Evolutionary conservation across 2,329 filamentous ascomycete genomes (phyloP).

Genomic region (Aspergillus versicolor): DNA sequence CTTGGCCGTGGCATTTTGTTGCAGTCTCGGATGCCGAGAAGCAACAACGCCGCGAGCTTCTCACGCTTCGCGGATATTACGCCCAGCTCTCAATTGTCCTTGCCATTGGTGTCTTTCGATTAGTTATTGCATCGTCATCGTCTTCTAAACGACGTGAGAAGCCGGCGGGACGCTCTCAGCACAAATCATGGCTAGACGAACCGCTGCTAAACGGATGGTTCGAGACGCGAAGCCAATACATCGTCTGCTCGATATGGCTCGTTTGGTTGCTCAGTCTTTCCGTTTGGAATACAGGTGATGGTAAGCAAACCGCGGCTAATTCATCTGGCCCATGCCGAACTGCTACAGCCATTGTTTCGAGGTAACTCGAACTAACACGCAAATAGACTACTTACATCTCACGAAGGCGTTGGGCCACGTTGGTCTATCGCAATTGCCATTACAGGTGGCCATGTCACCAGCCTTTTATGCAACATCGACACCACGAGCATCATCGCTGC

Average conservation of each 20-base stretch:
- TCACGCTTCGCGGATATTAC: conserved; percentile 56
- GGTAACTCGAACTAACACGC: neutral
- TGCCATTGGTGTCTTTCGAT: conserved; percentile 42
- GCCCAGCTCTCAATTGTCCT: conserved; percentile 56
- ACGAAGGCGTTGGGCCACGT: conserved; percentile 63
- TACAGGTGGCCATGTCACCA: conserved; percentile 57
- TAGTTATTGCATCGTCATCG: conserved; percentile 23
- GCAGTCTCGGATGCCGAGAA: conserved; percentile 51
- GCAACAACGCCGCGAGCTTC: conserved; percentile 49
- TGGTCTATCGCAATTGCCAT: conserved; percentile 58
- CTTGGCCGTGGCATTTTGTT: conserved; percentile 54
- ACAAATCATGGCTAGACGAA: conserved; percentile 46
- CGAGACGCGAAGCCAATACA: conserved; percentile 54
- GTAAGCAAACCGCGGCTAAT: conserved; percentile 37
- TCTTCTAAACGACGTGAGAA: conserved; percentile 5
- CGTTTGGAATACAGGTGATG: conserved; percentile 53
- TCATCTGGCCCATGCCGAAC: neutral
- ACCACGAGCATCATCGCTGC: conserved; percentile 46
- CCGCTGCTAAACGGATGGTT: conserved; percentile 42
- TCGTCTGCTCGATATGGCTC: conserved; percentile 50
- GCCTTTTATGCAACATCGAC: conserved; percentile 44
- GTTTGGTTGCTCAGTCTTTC: conserved; percentile 53
- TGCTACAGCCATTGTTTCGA: neutral
- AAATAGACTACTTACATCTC: conserved; percentile 61
- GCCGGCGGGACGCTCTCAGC: conserved; percentile 4